Evolutionary conservation across 371 early-diverging fungal genomes (phyloP), one percentile per base, ranked within the genome.

Genomic region (Vairimorpha ceranae): DNA sequence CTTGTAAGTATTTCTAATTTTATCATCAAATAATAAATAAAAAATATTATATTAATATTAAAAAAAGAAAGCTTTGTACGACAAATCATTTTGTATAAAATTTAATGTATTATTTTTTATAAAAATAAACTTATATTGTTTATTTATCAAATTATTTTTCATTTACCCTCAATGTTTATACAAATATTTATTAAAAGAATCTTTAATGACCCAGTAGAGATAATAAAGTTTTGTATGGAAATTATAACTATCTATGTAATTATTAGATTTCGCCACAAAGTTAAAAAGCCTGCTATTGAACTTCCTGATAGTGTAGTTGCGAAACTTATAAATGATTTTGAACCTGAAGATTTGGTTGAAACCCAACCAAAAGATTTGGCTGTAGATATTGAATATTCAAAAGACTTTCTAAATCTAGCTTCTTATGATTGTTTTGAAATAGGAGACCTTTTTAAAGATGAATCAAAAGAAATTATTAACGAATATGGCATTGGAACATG

Each of bases 401-500:
- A 41, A 15, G 25, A 48, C 6, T 29, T 21, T 43, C 1, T 60
- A 14, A 54, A 70, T 32, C 25, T 70, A 10, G 65, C 65, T 2
- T 46, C 35, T 52, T 74, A 69, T 41, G 80, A 80, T 70, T 54
- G 72, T 15, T 80, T 80, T 35, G 25, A 67, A 30, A 25, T 78
- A 21, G 32, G 43, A 45, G 45, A 51, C 32, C 19, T 68, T 4
- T 65, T 66, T 59, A 80, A 88, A 85, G 87, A 90, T 61, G 90
- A 88, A 76, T 91, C 94, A 17, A 86, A 92, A 60, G 86, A 86
- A 17, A 91, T 91, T 2, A 87, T 99, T 38, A 88, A 88, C 74
- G 89, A 91, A 66, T 96, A 97, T 83, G 99, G 97, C 66, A 94
- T 99, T 33, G 99, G 99, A 23, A 90, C 96, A 0, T 99, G 99